Conservation (phyloP, 352 stramenopile genomes). For the Pythium dissotocum region DNA sequence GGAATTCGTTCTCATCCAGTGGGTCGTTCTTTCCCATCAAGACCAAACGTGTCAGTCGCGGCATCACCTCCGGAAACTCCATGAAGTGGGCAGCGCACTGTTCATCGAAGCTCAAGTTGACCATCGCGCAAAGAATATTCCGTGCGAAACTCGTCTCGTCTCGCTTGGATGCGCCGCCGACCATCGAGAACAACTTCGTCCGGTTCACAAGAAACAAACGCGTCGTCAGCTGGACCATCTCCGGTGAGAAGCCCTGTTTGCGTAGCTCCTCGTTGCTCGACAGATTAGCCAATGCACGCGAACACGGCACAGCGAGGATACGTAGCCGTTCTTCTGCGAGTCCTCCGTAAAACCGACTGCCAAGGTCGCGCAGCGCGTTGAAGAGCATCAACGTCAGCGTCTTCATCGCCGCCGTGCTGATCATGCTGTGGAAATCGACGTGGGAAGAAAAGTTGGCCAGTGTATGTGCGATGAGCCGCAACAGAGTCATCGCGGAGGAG, state of each 20-base stretch:
- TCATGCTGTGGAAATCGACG: slow-evolving; percentile 55
- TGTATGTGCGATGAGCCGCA: slow-evolving; percentile 58
- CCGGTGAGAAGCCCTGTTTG: slow-evolving; percentile 43
- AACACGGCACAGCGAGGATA: slow-evolving; percentile 48
- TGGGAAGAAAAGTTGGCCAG: slow-evolving; percentile 71
- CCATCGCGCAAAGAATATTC: slow-evolving; percentile 59
- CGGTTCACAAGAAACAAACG: slow-evolving; percentile 51
- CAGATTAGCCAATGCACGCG: slow-evolving; percentile 65
- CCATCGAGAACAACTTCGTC: slow-evolving; percentile 25
- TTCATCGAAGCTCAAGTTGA: slow-evolving; percentile 67
- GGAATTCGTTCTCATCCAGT: neutral
- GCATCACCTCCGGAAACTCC: slow-evolving; percentile 60
- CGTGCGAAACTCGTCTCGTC: slow-evolving; percentile 42
- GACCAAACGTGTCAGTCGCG: slow-evolving; percentile 41
- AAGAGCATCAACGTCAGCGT: slow-evolving; percentile 48
- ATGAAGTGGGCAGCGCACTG: slow-evolving; percentile 49
- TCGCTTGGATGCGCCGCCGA: neutral
- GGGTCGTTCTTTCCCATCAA: slow-evolving; percentile 8
- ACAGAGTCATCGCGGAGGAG: slow-evolving; percentile 29
- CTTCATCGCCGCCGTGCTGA: slow-evolving; percentile 55
- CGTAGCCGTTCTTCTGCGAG: slow-evolving; percentile 45
- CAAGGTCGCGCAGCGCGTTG: slow-evolving; percentile 48
- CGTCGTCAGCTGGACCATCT: slow-evolving; percentile 57
- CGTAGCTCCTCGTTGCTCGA: slow-evolving; percentile 65
- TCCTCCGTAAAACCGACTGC: slow-evolving; percentile 36